Percentiles rank a stretch among this genome's conserved stretches.
Conservation (phyloP, 768 basidiomycete species). For the Dioszegia hungarica region DNA sequence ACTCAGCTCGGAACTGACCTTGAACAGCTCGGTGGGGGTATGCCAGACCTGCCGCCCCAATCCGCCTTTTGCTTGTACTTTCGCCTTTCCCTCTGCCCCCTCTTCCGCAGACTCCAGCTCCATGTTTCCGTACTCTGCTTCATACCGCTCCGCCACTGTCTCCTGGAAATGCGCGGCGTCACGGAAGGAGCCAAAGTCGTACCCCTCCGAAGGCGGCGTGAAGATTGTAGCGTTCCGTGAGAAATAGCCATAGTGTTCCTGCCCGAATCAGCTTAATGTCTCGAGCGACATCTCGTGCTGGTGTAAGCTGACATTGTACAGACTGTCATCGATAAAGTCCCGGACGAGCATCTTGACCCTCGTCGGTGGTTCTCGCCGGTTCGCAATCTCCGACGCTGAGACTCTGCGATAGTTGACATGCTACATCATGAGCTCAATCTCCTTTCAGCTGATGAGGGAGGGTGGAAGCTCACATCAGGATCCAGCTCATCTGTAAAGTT, state of each 20-base stretch:
- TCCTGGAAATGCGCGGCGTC: constrained; percentile 74
- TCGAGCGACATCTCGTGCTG: not conserved
- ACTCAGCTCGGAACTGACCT: constrained; percentile 61
- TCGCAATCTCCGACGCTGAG: constrained; percentile 37
- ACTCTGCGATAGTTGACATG: constrained; percentile 42
- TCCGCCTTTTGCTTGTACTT: constrained; percentile 17
- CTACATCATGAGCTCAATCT: constrained; percentile 7
- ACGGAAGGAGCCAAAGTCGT: constrained; percentile 66
- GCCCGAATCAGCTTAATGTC: not conserved
- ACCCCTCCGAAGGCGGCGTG: constrained; percentile 53
- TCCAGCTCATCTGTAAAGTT: constrained; percentile 40
- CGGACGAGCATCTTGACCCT: constrained; percentile 88
- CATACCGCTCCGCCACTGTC: constrained; percentile 71
- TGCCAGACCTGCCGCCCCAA: constrained; percentile 86
- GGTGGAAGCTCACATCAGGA: constrained; percentile 33
- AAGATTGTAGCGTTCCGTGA: constrained; percentile 88
- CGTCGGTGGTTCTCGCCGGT: constrained; percentile 58
- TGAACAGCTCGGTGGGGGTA: constrained; percentile 95
- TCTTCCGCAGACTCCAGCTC: constrained; percentile 52
- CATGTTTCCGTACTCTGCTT: constrained; percentile 16
- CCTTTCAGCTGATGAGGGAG: too few species aligned
- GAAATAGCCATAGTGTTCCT: constrained; percentile 93
- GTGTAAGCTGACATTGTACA: constrained; percentile 66
- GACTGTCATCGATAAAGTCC: constrained; percentile 92
- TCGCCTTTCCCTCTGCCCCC: constrained; percentile 13